Evolutionary conservation across 108 stramenopile species (phyloP).

Genomic region (Conticribra weissflogii): DNA sequence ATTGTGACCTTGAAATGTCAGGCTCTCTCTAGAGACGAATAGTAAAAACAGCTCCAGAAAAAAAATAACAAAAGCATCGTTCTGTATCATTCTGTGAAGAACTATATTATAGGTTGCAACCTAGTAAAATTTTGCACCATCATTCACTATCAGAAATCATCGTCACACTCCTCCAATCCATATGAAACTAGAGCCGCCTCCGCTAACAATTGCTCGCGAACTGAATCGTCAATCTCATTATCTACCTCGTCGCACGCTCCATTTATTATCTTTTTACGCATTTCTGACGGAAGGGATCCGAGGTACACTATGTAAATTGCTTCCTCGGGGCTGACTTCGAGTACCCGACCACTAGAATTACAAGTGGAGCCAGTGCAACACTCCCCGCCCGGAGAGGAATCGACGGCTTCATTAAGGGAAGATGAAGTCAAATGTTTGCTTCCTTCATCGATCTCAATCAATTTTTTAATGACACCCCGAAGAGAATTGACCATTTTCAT

Average conservation of each 20-base stretch:
- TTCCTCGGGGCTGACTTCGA: slow-evolving; percentile 50
- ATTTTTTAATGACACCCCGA: slow-evolving; percentile 15
- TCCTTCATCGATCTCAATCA: slow-evolving; percentile 13
- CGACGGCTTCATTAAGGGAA: background rate
- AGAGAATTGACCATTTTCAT: slow-evolving; percentile 35
- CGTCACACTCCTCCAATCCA: slow-evolving; percentile 70
- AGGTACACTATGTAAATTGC: slow-evolving; percentile 66
- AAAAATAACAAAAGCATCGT: too few relatives aligned
- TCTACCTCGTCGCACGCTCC: background rate
- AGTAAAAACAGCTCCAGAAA: too few relatives aligned
- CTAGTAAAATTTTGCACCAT: too few relatives aligned
- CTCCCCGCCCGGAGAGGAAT: background rate
- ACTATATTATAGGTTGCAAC: too few relatives aligned
- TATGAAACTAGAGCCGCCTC: slow-evolving; percentile 68
- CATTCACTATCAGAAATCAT: slow-evolving; percentile 30
- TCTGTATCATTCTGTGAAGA: too few relatives aligned
- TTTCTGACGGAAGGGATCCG: slow-evolving; percentile 51
- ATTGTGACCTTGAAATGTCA: too few relatives aligned
- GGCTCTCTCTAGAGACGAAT: too few relatives aligned
- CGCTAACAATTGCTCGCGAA: slow-evolving; percentile 58
- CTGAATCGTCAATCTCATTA: slow-evolving; percentile 22
- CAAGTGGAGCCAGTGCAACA: slow-evolving; percentile 23
- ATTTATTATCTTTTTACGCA: slow-evolving; percentile 41
- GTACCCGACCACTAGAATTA: slow-evolving; percentile 11
- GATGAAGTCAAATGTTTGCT: background rate